Conservation (phyloP, 31 red algal genomes). For the Odonthalia washingtoniensis region DNA sequence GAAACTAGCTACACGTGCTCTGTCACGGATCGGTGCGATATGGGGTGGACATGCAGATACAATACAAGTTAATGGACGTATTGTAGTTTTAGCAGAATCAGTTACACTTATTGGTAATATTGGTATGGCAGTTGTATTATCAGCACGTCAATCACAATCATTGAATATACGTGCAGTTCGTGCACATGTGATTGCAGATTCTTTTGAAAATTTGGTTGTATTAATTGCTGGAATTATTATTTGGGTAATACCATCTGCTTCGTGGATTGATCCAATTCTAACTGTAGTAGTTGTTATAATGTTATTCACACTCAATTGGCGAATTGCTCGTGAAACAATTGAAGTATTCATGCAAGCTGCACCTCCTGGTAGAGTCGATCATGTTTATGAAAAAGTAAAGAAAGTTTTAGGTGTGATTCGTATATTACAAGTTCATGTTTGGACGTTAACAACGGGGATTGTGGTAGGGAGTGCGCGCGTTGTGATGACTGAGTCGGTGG, state of each 20-base stretch:
- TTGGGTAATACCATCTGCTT: slow-evolving; percentile 36
- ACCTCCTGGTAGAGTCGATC: slow-evolving; percentile 25
- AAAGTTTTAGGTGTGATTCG: slow-evolving; percentile 33
- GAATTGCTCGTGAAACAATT: slow-evolving; percentile 56
- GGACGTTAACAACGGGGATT: slow-evolving; percentile 68
- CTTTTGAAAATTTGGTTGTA: slow-evolving; percentile 66
- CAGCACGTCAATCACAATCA: slow-evolving; percentile 4
- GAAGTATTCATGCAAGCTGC: slow-evolving; percentile 65
- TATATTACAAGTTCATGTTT: slow-evolving; percentile 56
- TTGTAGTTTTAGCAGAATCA: slow-evolving; percentile 68
- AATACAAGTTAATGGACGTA: slow-evolving; percentile 46
- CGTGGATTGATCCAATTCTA: slow-evolving; percentile 60
- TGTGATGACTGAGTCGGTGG: slow-evolving; percentile 18
- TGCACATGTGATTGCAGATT: slow-evolving; percentile 80
- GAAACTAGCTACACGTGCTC: slow-evolving; percentile 39
- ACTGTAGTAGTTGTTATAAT: slow-evolving; percentile 62
- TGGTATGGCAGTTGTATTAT: slow-evolving; percentile 58
- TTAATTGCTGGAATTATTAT: slow-evolving; percentile 67
- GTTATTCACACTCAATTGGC: slow-evolving; percentile 49
- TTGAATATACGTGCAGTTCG: slow-evolving; percentile 76
- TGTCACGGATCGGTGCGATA: slow-evolving; percentile 28
- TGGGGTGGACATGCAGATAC: background rate
- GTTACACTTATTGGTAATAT: slow-evolving; percentile 60
- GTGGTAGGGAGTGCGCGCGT: slow-evolving; percentile 49
- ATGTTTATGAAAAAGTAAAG: background rate